Conservation (phyloP, 2,329 filamentous ascomycete species). For the Fusarium sp. region DNA sequence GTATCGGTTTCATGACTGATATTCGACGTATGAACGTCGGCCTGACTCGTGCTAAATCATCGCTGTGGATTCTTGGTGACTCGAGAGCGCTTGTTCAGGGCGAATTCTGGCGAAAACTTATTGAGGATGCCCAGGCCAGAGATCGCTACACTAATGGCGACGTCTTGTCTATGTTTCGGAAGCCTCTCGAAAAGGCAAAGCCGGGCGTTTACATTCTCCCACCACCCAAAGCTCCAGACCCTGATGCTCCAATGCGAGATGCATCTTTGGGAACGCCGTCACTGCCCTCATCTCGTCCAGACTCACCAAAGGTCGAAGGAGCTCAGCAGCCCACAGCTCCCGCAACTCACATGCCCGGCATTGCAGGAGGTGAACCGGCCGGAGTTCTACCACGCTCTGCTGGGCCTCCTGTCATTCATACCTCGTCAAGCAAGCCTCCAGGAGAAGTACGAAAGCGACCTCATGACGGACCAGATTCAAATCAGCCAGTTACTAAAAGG, state of each 20-base stretch:
- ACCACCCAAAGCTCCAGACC: slow-evolving; percentile 9
- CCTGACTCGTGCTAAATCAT: slow-evolving; percentile 94
- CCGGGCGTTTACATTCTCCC: slow-evolving; percentile 35
- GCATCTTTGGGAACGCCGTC: slow-evolving; percentile 19
- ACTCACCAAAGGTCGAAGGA: slow-evolving; percentile 7
- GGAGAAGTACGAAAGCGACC: slow-evolving; percentile 54
- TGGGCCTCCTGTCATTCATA: slow-evolving; percentile 54
- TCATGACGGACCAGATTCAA: slow-evolving; percentile 49
- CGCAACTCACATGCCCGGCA: slow-evolving; percentile 26
- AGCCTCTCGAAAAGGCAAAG: slow-evolving; percentile 52
- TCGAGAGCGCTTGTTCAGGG: slow-evolving; percentile 86
- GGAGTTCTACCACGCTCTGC: slow-evolving; percentile 39
- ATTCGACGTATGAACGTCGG: slow-evolving; percentile 99
- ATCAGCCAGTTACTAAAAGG: slow-evolving; percentile 50
- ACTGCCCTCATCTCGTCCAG: slow-evolving; percentile 19
- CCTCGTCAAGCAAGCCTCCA: slow-evolving; percentile 37
- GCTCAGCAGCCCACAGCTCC: background rate
- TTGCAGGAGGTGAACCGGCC: slow-evolving; percentile 20
- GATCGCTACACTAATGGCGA: slow-evolving; percentile 79
- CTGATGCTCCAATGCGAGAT: slow-evolving; percentile 34
- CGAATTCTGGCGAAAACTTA: slow-evolving; percentile 88
- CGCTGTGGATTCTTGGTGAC: slow-evolving; percentile 95
- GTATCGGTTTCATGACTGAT: slow-evolving; percentile 97
- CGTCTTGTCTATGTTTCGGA: slow-evolving; percentile 59
- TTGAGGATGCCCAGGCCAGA: slow-evolving; percentile 80